Conservation (phyloP, 441 rosid species). For the Corymbia calophylla region DNA sequence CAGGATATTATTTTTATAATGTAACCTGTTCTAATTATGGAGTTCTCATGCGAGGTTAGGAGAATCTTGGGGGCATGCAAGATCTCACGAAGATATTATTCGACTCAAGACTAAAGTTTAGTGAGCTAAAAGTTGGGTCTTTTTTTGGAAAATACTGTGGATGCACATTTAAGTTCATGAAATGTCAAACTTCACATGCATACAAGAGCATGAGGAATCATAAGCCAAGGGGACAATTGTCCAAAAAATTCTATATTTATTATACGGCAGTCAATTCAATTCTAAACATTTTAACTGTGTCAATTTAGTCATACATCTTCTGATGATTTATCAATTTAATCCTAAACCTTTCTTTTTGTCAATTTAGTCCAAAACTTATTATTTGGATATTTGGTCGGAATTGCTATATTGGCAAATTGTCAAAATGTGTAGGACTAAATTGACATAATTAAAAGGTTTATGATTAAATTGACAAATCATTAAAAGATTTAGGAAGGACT, state of each 20-base stretch:
- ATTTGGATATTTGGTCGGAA: rapidly evolving
- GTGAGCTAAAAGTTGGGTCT: neutral
- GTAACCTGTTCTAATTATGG: neutral
- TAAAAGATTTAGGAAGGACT: no score
- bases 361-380: neutral
- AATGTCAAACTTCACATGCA: neutral
- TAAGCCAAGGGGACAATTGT: neutral
- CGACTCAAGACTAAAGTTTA: neutral
- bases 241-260: rapidly evolving
- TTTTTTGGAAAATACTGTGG: neutral
- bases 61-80: neutral
- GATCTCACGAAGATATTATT: neutral
- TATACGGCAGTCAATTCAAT: rapidly evolving
- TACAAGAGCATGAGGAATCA: neutral
- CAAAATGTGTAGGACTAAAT: rapidly evolving
- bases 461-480: rapidly evolving
- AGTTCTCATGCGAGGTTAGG: neutral
- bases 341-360: neutral
- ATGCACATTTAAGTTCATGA: neutral
- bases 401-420: neutral
- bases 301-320: rapidly evolving
- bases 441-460: rapidly evolving
- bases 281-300: rapidly evolving
- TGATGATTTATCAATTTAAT: neutral
- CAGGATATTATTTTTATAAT: neutral